phyloP scores from a whole-genome alignment of 768 basidiomycete genomes.

The Calocybe gangraenosa region DNA sequence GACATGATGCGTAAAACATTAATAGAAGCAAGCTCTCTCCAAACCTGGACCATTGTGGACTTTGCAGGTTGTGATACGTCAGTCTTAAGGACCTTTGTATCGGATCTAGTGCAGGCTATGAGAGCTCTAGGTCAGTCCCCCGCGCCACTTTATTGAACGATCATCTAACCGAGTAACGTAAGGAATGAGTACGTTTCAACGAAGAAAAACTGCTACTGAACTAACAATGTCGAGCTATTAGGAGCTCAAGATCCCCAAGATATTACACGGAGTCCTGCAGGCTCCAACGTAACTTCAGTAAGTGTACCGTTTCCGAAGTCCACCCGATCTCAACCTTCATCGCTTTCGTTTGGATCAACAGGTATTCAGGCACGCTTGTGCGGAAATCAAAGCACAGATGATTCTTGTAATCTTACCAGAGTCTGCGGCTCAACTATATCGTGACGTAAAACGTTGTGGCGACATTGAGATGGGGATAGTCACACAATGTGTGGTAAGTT shows the following conservation, averaged over 20 bases:
- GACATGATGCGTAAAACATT: conserved; percentile 27
- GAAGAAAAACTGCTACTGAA: neutral
- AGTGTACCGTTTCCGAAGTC: neutral
- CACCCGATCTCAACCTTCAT: neutral
- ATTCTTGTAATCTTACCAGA: conserved; percentile 28
- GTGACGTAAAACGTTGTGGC: conserved; percentile 26
- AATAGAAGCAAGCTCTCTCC: conserved; percentile 13
- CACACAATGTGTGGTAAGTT: conserved; percentile 60
- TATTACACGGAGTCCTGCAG: conserved; percentile 4
- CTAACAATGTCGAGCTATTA: neutral
- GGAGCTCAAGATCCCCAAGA: conserved; percentile 7
- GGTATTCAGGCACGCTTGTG: conserved; percentile 10
- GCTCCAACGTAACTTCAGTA: conserved; percentile 6
- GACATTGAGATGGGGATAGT: conserved; percentile 50
- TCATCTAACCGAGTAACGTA: neutral
- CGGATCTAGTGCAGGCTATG: conserved; percentile 21
- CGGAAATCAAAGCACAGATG: conserved; percentile 13
- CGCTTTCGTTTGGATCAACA: neutral
- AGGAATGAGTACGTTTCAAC: conserved; percentile 18
- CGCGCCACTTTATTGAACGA: neutral
- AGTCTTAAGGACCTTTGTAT: conserved; percentile 16
- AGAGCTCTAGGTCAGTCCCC: conserved; percentile 18
- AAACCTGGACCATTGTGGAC: conserved; percentile 21
- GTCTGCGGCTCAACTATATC: conserved; percentile 23
- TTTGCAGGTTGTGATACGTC: conserved; percentile 18